A percentile compares a stretch with the other conserved stretches of the same genome.
These are phyloP conservation scores for Ogataea wickerhamii DNA, from an alignment of 805 yeast genomes.

Conservation along the genomic window DNA sequence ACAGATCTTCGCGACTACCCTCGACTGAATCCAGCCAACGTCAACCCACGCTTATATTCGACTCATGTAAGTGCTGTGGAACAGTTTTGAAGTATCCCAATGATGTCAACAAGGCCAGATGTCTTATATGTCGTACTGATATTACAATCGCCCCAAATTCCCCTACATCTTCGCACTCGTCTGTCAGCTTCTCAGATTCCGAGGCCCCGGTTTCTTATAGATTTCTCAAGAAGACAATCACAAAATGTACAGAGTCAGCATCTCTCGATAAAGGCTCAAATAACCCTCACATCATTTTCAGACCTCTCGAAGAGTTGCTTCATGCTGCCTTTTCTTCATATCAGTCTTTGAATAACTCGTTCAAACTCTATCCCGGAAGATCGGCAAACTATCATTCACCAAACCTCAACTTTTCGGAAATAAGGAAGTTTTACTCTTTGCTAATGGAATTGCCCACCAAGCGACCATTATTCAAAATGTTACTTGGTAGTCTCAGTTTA, in stretches of 20 bases:
- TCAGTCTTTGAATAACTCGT: conserved; percentile 51
- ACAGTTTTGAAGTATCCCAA: conserved; percentile 38
- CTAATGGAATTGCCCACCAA: conserved; percentile 54
- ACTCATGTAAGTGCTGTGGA: conserved; percentile 46
- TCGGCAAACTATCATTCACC: conserved; percentile 37
- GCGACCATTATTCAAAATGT: conserved; percentile 54
- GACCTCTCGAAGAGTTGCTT: conserved; percentile 50
- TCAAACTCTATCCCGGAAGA: conserved; percentile 33
- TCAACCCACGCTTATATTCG: conserved; percentile 14
- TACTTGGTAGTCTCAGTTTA: conserved; percentile 48
- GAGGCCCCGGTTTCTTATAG: conserved; percentile 29
- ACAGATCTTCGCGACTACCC: background rate
- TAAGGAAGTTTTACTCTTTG: conserved; percentile 43
- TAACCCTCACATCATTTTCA: conserved; percentile 31
- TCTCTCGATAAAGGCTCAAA: conserved; percentile 2
- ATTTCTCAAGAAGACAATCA: conserved; percentile 33
- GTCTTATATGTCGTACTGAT: conserved; percentile 58
- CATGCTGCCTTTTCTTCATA: conserved; percentile 45
- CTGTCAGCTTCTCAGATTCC: conserved; percentile 1
- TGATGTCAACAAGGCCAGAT: conserved; percentile 42
- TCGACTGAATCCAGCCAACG: conserved; percentile 1
- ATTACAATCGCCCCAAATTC: conserved; percentile 3
- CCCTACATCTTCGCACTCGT: conserved; percentile 1
- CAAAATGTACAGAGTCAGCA: conserved; percentile 29
- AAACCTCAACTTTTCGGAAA: conserved; percentile 47